These are phyloP conservation scores for Yarrowia hollandica DNA, from an alignment of 805 yeast genomes.

Conservation along the genomic window DNA sequence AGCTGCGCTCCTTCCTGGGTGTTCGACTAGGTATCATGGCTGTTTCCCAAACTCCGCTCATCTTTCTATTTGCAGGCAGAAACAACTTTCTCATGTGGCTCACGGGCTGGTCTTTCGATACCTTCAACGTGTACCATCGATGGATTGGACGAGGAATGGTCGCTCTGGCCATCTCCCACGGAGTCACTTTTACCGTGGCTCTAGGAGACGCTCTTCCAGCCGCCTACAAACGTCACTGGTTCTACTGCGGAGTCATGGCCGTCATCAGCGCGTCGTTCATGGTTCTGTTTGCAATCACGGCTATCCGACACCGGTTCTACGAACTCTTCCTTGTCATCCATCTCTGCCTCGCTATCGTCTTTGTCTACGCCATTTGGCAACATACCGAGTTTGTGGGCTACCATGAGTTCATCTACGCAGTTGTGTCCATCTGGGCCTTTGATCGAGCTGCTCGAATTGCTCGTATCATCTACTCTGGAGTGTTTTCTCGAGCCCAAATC, in stretches of 20 bases:
- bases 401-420: constrained; percentile 51
- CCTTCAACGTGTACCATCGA: constrained; percentile 61
- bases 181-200: constrained; percentile 53
- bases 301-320: constrained; percentile 55
- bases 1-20: constrained; percentile 43
- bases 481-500: constrained; percentile 41
- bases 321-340: constrained; percentile 64
- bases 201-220: constrained; percentile 37
- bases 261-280: constrained; percentile 48
- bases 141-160: constrained; percentile 60
- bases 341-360: constrained; percentile 53
- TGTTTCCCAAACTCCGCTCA: constrained; percentile 47
- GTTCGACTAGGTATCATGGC: constrained; percentile 49
- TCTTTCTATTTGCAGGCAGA: constrained; percentile 64
- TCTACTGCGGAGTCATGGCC: constrained; percentile 45
- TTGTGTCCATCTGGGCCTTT: constrained; percentile 66
- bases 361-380: constrained; percentile 56
- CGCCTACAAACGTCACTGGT: constrained; percentile 31
- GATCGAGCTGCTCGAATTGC: constrained; percentile 61
- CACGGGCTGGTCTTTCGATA: constrained; percentile 62
- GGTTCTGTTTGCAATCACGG: constrained; percentile 51
- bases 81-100: constrained; percentile 64
- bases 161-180: constrained; percentile 56
- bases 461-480: constrained; percentile 60
- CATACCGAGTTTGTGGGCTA: constrained; percentile 52